Evolutionary conservation across 1,139 yeast species (phyloP).

Genomic region (Geotrichum europaeum): DNA sequence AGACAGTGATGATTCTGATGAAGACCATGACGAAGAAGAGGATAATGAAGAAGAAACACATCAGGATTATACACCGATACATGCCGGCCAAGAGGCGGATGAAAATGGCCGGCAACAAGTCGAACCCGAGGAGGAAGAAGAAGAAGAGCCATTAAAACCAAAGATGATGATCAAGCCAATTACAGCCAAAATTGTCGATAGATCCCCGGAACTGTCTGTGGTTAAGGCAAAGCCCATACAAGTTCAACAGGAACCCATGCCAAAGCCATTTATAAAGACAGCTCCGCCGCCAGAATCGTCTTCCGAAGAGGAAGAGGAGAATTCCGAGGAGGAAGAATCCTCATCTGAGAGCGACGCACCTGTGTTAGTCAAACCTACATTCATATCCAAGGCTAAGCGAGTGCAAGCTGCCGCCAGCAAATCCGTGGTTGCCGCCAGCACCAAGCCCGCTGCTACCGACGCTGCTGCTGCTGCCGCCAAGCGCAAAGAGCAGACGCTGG

Average conservation of each 20-base stretch:
- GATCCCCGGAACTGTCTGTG: slow-evolving; percentile 15
- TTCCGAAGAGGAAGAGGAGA: slow-evolving; percentile 3
- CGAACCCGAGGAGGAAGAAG: slow-evolving; percentile 24
- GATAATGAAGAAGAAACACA: slow-evolving; percentile 26
- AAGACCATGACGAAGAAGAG: slow-evolving; percentile 13
- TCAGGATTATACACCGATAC: background rate
- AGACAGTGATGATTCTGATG: slow-evolving; percentile 15
- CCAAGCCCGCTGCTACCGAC: background rate
- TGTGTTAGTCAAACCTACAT: slow-evolving; percentile 14
- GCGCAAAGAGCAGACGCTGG: slow-evolving; percentile 30
- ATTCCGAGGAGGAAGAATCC: slow-evolving; percentile 6
- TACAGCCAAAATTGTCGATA: slow-evolving; percentile 1
- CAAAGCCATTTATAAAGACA: background rate
- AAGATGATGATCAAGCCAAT: slow-evolving; percentile 9
- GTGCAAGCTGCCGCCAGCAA: background rate
- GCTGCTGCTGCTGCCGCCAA: background rate
- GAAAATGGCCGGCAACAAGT: background rate
- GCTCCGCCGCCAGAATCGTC: slow-evolving; percentile 12
- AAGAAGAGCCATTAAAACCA: slow-evolving; percentile 6
- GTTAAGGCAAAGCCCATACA: slow-evolving; percentile 13
- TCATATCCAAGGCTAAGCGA: slow-evolving; percentile 13
- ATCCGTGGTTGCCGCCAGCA: background rate
- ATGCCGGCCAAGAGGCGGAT: background rate
- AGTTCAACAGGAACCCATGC: background rate
- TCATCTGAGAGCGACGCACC: slow-evolving; percentile 13